These are phyloP conservation scores for Cladobotryum protrusum DNA, from an alignment of 2,329 filamentous ascomycete genomes.

Conservation along the genomic window DNA sequence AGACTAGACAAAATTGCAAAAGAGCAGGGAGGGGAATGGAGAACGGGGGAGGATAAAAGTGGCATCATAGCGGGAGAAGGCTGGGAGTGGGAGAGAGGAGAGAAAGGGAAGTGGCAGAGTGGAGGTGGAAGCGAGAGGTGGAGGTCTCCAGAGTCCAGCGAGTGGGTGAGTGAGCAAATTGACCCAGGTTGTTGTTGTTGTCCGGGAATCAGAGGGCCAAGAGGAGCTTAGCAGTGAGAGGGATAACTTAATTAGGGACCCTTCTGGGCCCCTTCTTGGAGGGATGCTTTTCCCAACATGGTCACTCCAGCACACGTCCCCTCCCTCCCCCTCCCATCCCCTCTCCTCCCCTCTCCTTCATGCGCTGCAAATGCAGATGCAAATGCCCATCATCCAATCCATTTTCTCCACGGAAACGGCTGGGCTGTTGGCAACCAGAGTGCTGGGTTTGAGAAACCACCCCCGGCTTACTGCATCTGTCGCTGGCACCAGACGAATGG, in stretches of 20 bases:
- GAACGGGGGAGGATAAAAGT: neutral
- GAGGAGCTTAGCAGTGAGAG: too few species aligned
- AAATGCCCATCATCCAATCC: neutral
- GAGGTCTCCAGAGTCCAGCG: neutral
- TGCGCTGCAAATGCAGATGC: too few species aligned
- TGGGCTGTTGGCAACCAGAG: neutral
- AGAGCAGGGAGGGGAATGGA: too few species aligned
- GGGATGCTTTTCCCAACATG: neutral
- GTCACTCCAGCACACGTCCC: neutral
- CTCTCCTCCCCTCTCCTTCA: too few species aligned
- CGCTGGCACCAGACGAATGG: neutral
- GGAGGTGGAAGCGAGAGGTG: neutral
- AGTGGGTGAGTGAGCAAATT: too few species aligned
- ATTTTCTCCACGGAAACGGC: neutral
- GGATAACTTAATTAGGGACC: slow-evolving; percentile 10
- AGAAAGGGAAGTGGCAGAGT: neutral
- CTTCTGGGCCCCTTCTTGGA: slow-evolving; percentile 7
- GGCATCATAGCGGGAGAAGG: slow-evolving; percentile 12
- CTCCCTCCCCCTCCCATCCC: too few species aligned
- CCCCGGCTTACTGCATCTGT: too few species aligned
- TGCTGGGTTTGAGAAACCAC: neutral
- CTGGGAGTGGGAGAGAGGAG: neutral
- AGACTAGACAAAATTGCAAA: slow-evolving; percentile 8
- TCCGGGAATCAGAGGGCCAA: too few species aligned
- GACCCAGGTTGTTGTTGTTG: too few species aligned